Evolutionary conservation across 2,329 filamentous ascomycete genomes (phyloP), one percentile per base, ranked within the genome.

Genomic region (Hypoxylon sp.): DNA sequence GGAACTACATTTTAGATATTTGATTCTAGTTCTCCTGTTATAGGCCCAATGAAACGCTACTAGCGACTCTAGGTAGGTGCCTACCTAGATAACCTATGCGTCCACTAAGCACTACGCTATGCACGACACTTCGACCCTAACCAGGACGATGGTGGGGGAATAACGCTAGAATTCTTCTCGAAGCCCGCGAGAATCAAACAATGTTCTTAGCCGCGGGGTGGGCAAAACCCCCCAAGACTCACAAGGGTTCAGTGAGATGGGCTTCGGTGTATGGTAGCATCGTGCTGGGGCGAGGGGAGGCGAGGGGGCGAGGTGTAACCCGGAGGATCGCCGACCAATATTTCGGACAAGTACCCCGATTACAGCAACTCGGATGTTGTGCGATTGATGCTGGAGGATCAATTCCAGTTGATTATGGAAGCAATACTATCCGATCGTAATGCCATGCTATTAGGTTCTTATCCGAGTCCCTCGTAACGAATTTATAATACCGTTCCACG

Each of bases 81-180:
- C 31, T 42, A 6, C 47, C 11, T 42, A 9, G 44, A 35, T 39
- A 26, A 50, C 50, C 19, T 37, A 55, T 33, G 59, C 50, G 54
- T 26, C 60, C 26, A 60, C 65, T 68, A 64, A 68, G 65, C 65
- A 60, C 44, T 37, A 58, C 39, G 39, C 9, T 29, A 58, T 50
- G 26, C 51, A 19, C 44, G 19, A 42, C 44, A 65, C 44, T 39
- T 33, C 29, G 1, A 22, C 31, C 19, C n/a, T 6, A 51, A 50
- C 33, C 31, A 52, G 63, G 33, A 60, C 57, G 52, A 52, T 62
- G 52, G 65, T 63, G 60, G 63, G 62, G 64, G 51, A 42, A 63
- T 56, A 61, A 59, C 74, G 72, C 74, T 79, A 76, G 78, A 79
- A 80, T 70, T 64, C 65, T 81, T 80, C 78, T 79, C 74, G 79